Evolutionary conservation across 495 filamentous ascomycete species (phyloP).

Genomic region (Barbatosphaeria neglecta): DNA sequence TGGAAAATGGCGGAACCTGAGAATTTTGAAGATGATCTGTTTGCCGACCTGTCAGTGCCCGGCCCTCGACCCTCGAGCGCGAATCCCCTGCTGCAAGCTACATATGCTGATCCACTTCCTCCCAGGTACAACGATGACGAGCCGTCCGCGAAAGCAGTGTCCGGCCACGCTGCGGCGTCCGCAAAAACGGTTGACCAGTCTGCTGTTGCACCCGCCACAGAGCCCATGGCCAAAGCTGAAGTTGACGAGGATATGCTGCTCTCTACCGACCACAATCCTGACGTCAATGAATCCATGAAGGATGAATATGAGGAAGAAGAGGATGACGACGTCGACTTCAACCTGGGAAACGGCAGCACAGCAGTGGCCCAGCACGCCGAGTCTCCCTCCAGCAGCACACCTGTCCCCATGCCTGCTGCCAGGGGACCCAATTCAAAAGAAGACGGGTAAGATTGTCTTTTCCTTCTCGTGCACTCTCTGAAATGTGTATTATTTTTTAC

Average conservation of each 20-base stretch:
- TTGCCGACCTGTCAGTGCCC: constrained; percentile 88
- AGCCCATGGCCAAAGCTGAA: constrained; percentile 6
- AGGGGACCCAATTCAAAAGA: constrained; percentile 73
- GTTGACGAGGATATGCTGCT: constrained; percentile 7
- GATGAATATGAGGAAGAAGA: constrained; percentile 50
- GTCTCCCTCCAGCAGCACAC: constrained; percentile 14
- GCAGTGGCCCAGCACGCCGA: constrained; percentile 24
- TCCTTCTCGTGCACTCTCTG: constrained; percentile 9
- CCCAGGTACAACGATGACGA: constrained; percentile 83
- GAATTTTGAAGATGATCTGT: constrained; percentile 93
- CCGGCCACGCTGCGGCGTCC: constrained; percentile 12
- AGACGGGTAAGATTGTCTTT: constrained; percentile 85
- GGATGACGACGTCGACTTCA: constrained; percentile 54
- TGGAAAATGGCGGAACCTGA: constrained; percentile 72
- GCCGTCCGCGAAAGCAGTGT: constrained; percentile 23
- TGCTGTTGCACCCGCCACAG: not conserved
- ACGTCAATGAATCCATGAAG: constrained; percentile 32
- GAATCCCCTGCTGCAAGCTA: not conserved
- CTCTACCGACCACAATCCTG: constrained; percentile 32
- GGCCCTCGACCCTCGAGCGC: not conserved
- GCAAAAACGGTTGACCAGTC: constrained; percentile 17
- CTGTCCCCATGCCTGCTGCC: constrained; percentile 8
- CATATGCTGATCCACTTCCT: constrained; percentile 3
- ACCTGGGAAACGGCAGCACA: constrained; percentile 35
- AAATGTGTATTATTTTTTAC: constrained; percentile 2